Base-by-base conservation (phyloP, 768 basidiomycete genomes). In the Kwoniella sp. region DNA sequence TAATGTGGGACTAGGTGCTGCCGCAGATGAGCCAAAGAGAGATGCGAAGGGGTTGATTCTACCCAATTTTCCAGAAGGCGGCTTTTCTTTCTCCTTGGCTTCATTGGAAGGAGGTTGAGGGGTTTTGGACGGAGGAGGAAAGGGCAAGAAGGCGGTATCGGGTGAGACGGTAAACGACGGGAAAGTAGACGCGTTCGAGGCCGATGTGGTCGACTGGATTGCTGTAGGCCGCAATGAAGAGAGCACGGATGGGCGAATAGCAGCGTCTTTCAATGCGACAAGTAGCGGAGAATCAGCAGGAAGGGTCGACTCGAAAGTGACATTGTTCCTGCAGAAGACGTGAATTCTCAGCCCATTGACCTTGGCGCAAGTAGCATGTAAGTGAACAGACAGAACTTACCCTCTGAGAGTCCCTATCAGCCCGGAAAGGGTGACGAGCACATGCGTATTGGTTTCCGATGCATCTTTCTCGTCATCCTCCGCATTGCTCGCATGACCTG, bases 41-140 rank as follows among this genome's bases (percentile, higher is more conserved):
- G 88, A 88, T 0, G 90, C 88, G 69, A 93, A 92, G 0, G 90
- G 88, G 70, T 88, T 89, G 12, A 91, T 83, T 0, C 89, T 83
- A 0, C 68, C 67, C 2, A 67, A 29, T 53, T 69, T 78, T 19
- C 63, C 68, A 1, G 71, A 47, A 21, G 74, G 49, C n/a, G 67
- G 63, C 81, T 83, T 47, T 80, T 82, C 12, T 81, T 84, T 27
- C 84, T 85, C 19, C 85, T 87, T 60, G 55, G 68, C 26, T 25
- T 59, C 25, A 46, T 22, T 21, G 54, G 51, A 26, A 21, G 3
- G 9, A 17, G 86, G 86, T 0, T 83, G 58, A 15, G 84, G 78
- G n/a, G 81, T 81, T 63, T 76, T 76, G 9, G 73, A 74, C 19
- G 69, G 73, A 8, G 73, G 78, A n/a, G 74, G 81, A 48, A 73